Evolutionary conservation across 345 rosid species (phyloP).

Genomic region (Citrus australasica): DNA sequence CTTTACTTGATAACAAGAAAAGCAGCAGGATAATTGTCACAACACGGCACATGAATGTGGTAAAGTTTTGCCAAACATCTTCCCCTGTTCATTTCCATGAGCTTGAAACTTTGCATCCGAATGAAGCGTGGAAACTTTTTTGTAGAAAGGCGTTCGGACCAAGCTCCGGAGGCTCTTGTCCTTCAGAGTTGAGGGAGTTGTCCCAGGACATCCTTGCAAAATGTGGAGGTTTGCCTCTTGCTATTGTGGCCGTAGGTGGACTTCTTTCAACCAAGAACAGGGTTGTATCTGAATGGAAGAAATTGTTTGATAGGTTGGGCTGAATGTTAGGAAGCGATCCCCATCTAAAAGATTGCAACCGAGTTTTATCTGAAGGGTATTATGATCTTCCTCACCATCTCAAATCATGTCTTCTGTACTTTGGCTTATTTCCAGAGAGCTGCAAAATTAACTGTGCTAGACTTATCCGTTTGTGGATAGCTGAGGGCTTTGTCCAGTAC

Average conservation of each 20-base stretch:
- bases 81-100: no score
- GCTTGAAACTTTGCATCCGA: constrained; percentile 1
- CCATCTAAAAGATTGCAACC: background rate
- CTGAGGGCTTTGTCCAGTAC: constrained; percentile 18
- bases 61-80: background rate
- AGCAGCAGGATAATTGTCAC: constrained; percentile 13
- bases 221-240: no score
- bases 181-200: no score
- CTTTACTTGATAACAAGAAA: constrained; percentile 10
- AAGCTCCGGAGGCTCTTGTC: no score
- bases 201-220: no score
- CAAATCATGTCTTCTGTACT: constrained; percentile 20
- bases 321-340: constrained; percentile 2
- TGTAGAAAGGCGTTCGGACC: no score
- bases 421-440: constrained; percentile 23
- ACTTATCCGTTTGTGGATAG: constrained; percentile 16
- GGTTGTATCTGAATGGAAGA: constrained; percentile 13
- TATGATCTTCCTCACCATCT: constrained; percentile 19
- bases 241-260: background rate
- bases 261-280: constrained; percentile 7
- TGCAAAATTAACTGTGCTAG: background rate
- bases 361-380: constrained; percentile 18
- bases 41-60: constrained; percentile 1
- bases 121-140: background rate
- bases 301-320: background rate